Conservation (phyloP, 768 basidiomycete species). For the Podaxis sp. region DNA sequence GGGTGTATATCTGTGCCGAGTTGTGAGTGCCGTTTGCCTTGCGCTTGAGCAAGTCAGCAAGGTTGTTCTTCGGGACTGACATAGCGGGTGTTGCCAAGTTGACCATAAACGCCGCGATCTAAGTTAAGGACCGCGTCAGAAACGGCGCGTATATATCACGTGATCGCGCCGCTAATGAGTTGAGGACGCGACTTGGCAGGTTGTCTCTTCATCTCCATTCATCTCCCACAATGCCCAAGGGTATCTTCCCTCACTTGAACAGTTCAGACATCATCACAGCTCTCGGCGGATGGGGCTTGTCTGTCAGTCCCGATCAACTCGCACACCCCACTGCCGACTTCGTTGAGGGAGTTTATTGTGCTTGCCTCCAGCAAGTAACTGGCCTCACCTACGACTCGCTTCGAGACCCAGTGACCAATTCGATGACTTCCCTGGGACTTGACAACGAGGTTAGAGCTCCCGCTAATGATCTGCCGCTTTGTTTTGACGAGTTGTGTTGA, state of each 20-base stretch:
- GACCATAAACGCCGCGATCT: not conserved
- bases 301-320: conserved; percentile 68
- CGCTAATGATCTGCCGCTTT: not conserved
- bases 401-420: conserved; percentile 55
- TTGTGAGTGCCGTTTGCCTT: conserved; percentile 11
- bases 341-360: conserved; percentile 66
- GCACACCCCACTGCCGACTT: conserved; percentile 67
- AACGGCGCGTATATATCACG: conserved; percentile 16
- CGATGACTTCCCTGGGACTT: conserved; percentile 49
- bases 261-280: conserved; percentile 62
- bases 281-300: conserved; percentile 68
- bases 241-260: conserved; percentile 66
- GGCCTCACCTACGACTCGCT: conserved; percentile 59
- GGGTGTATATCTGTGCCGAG: not conserved
- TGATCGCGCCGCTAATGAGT: conserved; percentile 5
- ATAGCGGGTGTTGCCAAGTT: conserved; percentile 13
- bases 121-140: conserved; percentile 2
- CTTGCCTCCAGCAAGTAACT: conserved; percentile 73
- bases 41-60: conserved; percentile 37
- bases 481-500: not conserved
- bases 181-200: not conserved
- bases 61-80: conserved; percentile 35
- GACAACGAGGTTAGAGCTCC: conserved; percentile 51
- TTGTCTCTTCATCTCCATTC: not conserved
- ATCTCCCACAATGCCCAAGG: conserved; percentile 39